phyloP scores from a whole-genome alignment of 2,329 filamentous ascomycete genomes.

The Colletotrichum sp. region DNA sequence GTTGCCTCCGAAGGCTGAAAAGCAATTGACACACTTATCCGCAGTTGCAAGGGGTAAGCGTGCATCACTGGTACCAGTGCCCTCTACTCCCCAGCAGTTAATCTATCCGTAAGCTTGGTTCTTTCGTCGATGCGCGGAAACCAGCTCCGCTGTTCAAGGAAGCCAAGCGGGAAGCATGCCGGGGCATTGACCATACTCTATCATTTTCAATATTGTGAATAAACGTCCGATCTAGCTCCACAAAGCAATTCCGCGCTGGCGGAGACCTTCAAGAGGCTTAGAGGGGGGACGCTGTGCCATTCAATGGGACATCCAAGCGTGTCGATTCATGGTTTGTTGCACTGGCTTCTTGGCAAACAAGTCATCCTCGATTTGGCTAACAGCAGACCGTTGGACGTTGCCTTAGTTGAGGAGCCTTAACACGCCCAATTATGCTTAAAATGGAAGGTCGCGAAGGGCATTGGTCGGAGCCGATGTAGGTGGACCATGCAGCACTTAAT shows the following conservation, averaged over 20 bases:
- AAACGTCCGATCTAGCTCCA: not conserved
- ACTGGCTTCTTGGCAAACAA: not conserved
- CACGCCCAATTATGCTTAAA: slow-evolving; percentile 14
- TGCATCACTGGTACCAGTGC: not conserved
- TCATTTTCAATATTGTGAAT: not conserved
- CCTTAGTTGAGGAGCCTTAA: not conserved
- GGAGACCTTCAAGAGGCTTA: not conserved
- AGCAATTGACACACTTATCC: not conserved
- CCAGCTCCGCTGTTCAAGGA: not conserved
- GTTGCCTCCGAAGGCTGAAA: not conserved
- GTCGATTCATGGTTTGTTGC: not conserved
- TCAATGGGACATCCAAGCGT: not conserved
- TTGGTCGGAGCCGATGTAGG: not conserved
- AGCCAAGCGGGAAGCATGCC: not conserved
- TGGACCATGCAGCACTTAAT: not conserved
- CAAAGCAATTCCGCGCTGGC: not conserved
- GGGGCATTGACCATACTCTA: not conserved
- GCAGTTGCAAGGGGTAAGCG: not conserved
- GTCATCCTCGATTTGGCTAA: not conserved
- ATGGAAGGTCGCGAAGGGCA: slow-evolving; percentile 13
- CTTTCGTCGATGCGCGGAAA: not conserved
- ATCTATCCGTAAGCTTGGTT: not conserved
- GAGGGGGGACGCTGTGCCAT: not conserved
- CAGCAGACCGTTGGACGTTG: not conserved
- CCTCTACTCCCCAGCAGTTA: not conserved